Evolutionary conservation across 192 early-diverging fungal genomes (phyloP).

Genomic region (Linnemannia exigua): DNA sequence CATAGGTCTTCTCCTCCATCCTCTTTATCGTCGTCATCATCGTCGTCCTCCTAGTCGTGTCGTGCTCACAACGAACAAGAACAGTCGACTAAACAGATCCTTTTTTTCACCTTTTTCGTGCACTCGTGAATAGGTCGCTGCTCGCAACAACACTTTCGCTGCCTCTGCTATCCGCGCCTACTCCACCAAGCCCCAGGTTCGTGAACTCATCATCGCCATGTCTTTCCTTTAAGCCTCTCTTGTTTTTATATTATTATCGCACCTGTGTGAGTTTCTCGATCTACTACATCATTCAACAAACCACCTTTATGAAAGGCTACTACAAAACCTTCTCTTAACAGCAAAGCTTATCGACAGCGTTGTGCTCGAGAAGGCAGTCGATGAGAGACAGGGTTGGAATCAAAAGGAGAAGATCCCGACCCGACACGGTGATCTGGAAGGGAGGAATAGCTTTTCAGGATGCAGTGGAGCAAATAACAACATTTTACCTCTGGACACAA

Average conservation of each 20-base stretch:
- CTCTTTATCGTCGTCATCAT: background rate
- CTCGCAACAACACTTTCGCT: constrained; percentile 48
- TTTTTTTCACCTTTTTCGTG: background rate
- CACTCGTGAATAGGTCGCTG: constrained; percentile 17
- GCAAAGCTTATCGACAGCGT: background rate
- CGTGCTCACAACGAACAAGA: background rate
- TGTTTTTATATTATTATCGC: background rate
- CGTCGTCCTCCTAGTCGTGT: background rate
- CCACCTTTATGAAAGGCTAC: no score
- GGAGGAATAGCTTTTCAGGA: background rate
- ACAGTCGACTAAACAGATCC: background rate
- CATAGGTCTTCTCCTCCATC: background rate
- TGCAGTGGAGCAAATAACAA: background rate
- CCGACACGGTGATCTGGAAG: background rate
- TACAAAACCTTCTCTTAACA: background rate
- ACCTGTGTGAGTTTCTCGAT: background rate
- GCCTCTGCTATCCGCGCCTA: constrained; percentile 50
- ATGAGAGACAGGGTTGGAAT: background rate
- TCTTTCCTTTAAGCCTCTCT: constrained; percentile 5
- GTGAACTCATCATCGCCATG: background rate
- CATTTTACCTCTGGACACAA: background rate
- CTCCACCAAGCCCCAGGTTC: constrained; percentile 60
- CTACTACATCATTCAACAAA: background rate
- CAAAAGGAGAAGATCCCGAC: background rate
- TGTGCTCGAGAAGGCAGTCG: background rate